Evolutionary conservation across 2,329 filamentous ascomycete species (phyloP), one percentile per base, ranked within the genome.

Genomic region (Madurella fahalii): DNA sequence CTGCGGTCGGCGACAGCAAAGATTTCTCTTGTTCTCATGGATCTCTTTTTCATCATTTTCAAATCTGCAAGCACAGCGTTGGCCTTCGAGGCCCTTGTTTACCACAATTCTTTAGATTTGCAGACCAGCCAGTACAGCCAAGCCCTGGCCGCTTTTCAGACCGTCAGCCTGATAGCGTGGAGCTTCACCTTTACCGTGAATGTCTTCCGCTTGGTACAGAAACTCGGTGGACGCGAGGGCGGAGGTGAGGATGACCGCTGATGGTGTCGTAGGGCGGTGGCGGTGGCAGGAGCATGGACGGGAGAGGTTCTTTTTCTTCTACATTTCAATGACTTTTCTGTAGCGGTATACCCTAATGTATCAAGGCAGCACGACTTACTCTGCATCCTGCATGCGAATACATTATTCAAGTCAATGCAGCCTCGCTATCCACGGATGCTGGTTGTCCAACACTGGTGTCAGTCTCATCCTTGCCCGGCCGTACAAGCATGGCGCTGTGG

Each of bases 11-110:
- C 90, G 9, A 85, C 85, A 53, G 87, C 90, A 47, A 99, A 99
- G 70, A 88, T 95, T 61, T 84, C 89, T 13, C 82, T 99, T 47
- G 89, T 97, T 57, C 83, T 99, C 52, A 81, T 96, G 54, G 94
- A 99, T 71, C 79, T 99, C 3, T 86, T 96, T 65, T 99, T 99
- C 69, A 96, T 99, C 66, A 92, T 97, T 41, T 96, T 99, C 74
- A 93, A 96, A 70, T 91, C 92, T 4, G 91, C 92, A 49, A 97
- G 96, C 72, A 81, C 95, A 25, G 89, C 90, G 40, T 76, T 99
- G 60, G 92, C 93, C 1, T 96, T 96, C 68, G 88, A 90, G 67
- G 87, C 90, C 9, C 75, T 96, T 51, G 86, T 90, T 69, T 78
- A 81, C 67, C 71, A 79, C 66, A 71, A 73, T 49, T 60, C 70